Conservation (phyloP, 495 filamentous ascomycete species). For the Neurospora cerealis region DNA sequence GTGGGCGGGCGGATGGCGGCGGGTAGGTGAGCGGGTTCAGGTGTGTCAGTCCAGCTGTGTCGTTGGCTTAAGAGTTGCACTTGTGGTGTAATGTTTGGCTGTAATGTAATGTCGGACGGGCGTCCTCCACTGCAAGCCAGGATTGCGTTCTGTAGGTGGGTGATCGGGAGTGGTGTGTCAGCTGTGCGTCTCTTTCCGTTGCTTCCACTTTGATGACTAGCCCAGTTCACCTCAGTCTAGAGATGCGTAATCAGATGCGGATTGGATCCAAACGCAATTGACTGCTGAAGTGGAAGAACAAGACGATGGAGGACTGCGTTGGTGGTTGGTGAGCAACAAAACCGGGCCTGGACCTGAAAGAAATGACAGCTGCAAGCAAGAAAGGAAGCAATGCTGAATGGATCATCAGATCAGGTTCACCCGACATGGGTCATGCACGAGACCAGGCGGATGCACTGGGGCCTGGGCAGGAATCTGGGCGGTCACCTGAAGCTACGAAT, state of each 20-base stretch:
- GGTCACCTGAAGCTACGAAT: background rate
- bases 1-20: background rate
- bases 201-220: no score
- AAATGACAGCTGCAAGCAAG: background rate
- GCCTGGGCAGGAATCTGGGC: background rate
- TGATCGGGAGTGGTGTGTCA: background rate
- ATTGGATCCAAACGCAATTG: background rate
- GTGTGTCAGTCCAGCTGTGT: background rate
- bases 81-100: no score
- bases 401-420: background rate
- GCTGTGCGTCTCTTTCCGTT: background rate
- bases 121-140: background rate
- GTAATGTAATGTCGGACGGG: background rate
- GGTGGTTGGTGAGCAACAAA: background rate
- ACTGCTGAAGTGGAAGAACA: background rate
- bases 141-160: background rate
- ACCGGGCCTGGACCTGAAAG: background rate
- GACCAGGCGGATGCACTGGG: background rate
- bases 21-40: background rate
- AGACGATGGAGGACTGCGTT: background rate
- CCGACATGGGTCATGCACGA: background rate
- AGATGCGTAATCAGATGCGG: background rate
- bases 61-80: background rate
- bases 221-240: background rate
- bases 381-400: background rate